Percentiles rank a stretch among this genome's conserved stretches.
Conservation (phyloP, 148 eudicot species). For the Diospyros lotus region DNA sequence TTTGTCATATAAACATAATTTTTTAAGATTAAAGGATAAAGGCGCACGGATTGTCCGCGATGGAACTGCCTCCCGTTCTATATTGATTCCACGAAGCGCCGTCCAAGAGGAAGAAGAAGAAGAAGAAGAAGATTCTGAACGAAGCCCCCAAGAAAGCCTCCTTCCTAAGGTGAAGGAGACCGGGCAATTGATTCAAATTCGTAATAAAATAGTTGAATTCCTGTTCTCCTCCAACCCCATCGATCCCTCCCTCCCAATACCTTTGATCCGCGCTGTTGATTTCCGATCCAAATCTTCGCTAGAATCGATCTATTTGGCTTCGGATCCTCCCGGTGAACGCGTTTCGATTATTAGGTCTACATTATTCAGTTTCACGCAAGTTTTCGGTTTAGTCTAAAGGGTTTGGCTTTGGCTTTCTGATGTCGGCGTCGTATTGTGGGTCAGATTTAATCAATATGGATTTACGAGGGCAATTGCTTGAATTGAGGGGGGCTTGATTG, state of each 20-base stretch:
- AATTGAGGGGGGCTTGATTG: neutral
- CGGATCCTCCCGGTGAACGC: neutral
- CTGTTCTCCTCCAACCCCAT: slow-evolving; percentile 10
- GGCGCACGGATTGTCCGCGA: no score
- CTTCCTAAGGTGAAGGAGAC: slow-evolving; percentile 11
- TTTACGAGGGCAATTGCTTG: neutral
- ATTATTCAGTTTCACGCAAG: neutral
- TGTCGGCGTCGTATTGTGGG: neutral
- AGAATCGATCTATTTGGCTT: neutral
- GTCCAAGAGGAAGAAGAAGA: no score
- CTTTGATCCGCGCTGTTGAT: neutral
- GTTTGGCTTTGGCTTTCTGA: neutral
- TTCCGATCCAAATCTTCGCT: neutral
- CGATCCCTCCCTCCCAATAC: neutral
- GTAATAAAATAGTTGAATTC: neutral
- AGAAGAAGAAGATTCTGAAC: no score
- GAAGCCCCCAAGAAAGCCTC: neutral
- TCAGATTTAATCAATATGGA: neutral
- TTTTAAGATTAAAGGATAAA: no score
- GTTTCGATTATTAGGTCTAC: neutral
- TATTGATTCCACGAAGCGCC: no score
- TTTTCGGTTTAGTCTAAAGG: neutral
- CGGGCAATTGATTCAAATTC: neutral
- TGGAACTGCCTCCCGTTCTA: no score
- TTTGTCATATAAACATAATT: no score